Evolutionary conservation across 176 grass and related monocot species (phyloP).

Genomic region (Triticum urartu): DNA sequence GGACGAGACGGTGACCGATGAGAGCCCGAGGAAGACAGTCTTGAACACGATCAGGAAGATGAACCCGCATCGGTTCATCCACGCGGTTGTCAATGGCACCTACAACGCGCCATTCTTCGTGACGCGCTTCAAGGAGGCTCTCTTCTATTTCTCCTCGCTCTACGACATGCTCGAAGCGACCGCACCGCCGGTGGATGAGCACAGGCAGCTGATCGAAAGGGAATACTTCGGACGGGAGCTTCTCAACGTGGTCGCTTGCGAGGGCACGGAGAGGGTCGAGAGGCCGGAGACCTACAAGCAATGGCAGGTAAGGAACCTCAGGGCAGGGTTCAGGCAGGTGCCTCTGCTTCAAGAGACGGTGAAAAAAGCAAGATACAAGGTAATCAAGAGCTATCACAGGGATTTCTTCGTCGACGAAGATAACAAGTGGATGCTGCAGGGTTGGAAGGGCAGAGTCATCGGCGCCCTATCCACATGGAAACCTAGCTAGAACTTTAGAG

Average conservation of each 20-base stretch:
- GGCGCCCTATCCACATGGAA: conserved; percentile 42
- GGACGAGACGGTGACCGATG: conserved; percentile 37
- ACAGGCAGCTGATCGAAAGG: conserved; percentile 32
- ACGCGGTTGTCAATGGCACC: conserved; percentile 42
- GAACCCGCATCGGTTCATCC: conserved; percentile 40
- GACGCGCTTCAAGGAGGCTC: conserved; percentile 47
- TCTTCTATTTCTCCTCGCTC: conserved; percentile 38
- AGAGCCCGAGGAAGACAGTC: conserved; percentile 46
- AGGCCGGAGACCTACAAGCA: conserved; percentile 53
- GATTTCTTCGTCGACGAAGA: conserved; percentile 55
- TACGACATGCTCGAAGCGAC: conserved; percentile 48
- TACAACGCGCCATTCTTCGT: conserved; percentile 50
- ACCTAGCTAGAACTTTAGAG: conserved; percentile 15
- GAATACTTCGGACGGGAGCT: conserved; percentile 37
- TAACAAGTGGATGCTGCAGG: conserved; percentile 49
- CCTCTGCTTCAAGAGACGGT: conserved; percentile 28
- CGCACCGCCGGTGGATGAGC: conserved; percentile 8
- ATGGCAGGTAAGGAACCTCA: conserved; percentile 48
- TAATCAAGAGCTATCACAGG: conserved; percentile 35
- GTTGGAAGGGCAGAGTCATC: conserved; percentile 51
- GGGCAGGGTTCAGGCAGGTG: conserved; percentile 40
- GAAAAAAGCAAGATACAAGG: conserved; percentile 44
- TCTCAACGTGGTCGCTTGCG: conserved; percentile 48
- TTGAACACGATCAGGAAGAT: conserved; percentile 44
- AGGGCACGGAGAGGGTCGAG: conserved; percentile 45